These are phyloP conservation scores for Elsinoe batatas DNA, from an alignment of 2,329 filamentous ascomycete genomes.

Conservation along the genomic window DNA sequence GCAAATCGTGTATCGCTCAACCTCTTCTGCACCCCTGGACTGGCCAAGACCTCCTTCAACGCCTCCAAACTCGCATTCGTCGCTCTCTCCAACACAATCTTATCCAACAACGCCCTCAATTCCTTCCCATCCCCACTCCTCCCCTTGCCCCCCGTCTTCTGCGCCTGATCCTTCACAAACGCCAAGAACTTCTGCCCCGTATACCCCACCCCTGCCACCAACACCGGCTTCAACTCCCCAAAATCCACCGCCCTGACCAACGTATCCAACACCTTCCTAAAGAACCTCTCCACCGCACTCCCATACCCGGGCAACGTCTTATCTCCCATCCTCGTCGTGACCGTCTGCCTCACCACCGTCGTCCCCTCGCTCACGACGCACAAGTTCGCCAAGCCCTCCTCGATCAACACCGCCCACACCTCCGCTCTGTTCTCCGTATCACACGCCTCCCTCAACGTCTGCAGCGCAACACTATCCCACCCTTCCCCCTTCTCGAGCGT, in stretches of 20 bases:
- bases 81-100: slow-evolving; percentile 52
- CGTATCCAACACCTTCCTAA: slow-evolving; percentile 62
- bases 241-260: slow-evolving; percentile 73
- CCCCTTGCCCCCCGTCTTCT: slow-evolving; percentile 7
- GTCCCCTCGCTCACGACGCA: slow-evolving; percentile 74
- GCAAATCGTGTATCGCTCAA: slow-evolving; percentile 83
- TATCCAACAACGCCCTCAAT: slow-evolving; percentile 52
- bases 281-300: slow-evolving; percentile 56
- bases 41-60: slow-evolving; percentile 78
- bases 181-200: slow-evolving; percentile 70
- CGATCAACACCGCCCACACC: slow-evolving; percentile 85
- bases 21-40: slow-evolving; percentile 63
- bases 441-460: slow-evolving; percentile 68
- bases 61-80: not conserved
- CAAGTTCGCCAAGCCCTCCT: slow-evolving; percentile 75
- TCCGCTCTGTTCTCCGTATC: slow-evolving; percentile 71
- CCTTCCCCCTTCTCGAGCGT: slow-evolving; percentile 72
- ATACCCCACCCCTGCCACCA: slow-evolving; percentile 85
- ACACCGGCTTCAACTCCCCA: slow-evolving; percentile 55
- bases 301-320: slow-evolving; percentile 50
- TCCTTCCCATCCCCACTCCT: slow-evolving; percentile 40
- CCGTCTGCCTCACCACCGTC: slow-evolving; percentile 60
- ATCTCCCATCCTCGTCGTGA: slow-evolving; percentile 58
- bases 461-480: slow-evolving; percentile 83
- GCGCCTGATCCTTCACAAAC: slow-evolving; percentile 53